Conservation (phyloP, 805 yeast genomes). For the Ogataea siamensis region DNA sequence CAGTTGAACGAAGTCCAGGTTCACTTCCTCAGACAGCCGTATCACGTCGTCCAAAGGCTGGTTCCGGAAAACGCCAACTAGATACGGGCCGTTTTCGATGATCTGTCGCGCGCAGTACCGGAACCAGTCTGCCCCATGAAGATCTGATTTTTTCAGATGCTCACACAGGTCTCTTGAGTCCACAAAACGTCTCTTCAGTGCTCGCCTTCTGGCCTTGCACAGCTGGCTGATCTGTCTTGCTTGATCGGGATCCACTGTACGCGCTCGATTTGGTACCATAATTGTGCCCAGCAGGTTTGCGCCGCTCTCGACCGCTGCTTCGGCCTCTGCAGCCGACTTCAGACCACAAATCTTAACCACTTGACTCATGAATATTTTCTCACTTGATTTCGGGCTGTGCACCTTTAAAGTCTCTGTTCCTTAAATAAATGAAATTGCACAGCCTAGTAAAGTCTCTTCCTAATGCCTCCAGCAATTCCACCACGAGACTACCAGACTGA, state of each 20-base stretch:
- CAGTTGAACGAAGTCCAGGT: slow-evolving; percentile 77
- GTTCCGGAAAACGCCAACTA: slow-evolving; percentile 90
- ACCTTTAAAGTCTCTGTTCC: too few species aligned
- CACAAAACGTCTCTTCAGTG: slow-evolving; percentile 22
- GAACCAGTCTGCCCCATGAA: slow-evolving; percentile 36
- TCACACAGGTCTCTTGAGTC: slow-evolving; percentile 28
- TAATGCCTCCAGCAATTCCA: slow-evolving; percentile 27
- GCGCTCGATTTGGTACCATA: slow-evolving; percentile 74
- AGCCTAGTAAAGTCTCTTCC: slow-evolving; percentile 1
- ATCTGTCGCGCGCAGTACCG: slow-evolving; percentile 27
- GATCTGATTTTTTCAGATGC: slow-evolving; percentile 19
- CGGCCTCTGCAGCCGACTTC: slow-evolving; percentile 63
- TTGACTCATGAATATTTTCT: slow-evolving; percentile 10
- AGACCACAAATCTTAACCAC: slow-evolving; percentile 89
- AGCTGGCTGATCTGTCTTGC: slow-evolving; percentile 47
- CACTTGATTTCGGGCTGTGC: not conserved
- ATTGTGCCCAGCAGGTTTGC: slow-evolving; percentile 84
- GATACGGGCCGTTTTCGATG: slow-evolving; percentile 51
- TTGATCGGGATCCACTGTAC: slow-evolving; percentile 55
- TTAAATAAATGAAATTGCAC: slow-evolving; percentile 7
- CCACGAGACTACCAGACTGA: slow-evolving; percentile 21
- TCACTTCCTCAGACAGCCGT: slow-evolving; percentile 39
- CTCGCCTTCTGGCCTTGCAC: slow-evolving; percentile 22
- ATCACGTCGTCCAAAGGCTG: slow-evolving; percentile 67
- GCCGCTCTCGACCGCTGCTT: slow-evolving; percentile 63